A percentile compares a stretch with the other conserved stretches of the same genome.
Evolutionary conservation across 768 basidiomycete species (phyloP).

Genomic region (Daedaleopsis nitida): DNA sequence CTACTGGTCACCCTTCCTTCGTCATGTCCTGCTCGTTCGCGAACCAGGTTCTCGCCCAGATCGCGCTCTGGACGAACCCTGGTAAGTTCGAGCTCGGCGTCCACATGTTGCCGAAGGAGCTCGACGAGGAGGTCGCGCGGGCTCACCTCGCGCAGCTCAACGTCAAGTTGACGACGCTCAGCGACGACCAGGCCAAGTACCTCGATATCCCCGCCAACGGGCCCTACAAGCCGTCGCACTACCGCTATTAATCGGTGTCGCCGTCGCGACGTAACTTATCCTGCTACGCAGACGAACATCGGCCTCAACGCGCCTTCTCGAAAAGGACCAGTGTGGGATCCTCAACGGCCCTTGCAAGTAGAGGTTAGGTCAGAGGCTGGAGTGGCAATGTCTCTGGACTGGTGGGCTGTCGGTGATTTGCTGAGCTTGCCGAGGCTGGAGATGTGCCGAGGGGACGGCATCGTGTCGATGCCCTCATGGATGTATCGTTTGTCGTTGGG

Average conservation of each 20-base stretch:
- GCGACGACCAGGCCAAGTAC: constrained; percentile 79
- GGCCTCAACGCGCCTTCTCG: constrained; percentile 61
- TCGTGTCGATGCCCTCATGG: constrained; percentile 8
- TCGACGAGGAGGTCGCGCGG: constrained; percentile 98
- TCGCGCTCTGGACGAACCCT: constrained; percentile 94
- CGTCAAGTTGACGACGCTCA: constrained; percentile 87
- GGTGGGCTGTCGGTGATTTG: constrained; percentile 8
- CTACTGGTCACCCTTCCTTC: constrained; percentile 98
- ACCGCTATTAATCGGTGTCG: constrained; percentile 53
- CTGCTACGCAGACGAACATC: constrained; percentile 22
- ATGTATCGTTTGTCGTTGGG: constrained; percentile 22
- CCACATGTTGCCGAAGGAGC: constrained; percentile 97
- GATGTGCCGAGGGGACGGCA: constrained; percentile 9
- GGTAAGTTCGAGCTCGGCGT: constrained; percentile 95
- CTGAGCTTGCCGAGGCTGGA: constrained; percentile 1
- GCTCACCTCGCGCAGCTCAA: constrained; percentile 91
- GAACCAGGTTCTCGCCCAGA: constrained; percentile 98
- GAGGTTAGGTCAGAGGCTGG: constrained; percentile 21
- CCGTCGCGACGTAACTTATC: constrained; percentile 13
- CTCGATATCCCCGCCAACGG: constrained; percentile 87
- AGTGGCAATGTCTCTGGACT: constrained; percentile 19
- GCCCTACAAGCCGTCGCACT: constrained; percentile 74
- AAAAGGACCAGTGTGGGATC: constrained; percentile 31
- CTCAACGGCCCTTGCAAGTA: constrained; percentile 30
- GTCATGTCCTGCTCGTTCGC: constrained; percentile 99